Percentiles rank a stretch among this genome's conserved stretches.
Conservation (phyloP, 2,329 filamentous ascomycete species). For the Paracamarosporium sp. region DNA sequence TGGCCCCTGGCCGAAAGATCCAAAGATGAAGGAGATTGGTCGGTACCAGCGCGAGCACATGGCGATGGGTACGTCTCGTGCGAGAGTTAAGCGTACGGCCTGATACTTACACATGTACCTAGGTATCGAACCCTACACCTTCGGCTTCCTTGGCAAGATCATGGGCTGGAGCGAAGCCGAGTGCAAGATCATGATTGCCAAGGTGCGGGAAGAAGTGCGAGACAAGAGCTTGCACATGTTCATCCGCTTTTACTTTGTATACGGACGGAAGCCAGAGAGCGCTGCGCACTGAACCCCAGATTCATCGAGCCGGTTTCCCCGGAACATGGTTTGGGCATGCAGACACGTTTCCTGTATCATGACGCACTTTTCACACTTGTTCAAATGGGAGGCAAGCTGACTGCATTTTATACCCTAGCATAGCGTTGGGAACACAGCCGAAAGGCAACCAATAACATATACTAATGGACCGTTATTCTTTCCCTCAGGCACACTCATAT, state of each 20-base stretch:
- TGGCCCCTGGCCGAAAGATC: slow-evolving; percentile 55
- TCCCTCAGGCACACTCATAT: too few species aligned
- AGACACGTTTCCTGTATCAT: neutral
- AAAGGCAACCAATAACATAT: too few species aligned
- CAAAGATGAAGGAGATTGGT: slow-evolving; percentile 58
- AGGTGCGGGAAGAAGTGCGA: slow-evolving; percentile 39
- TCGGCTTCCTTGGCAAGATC: slow-evolving; percentile 44
- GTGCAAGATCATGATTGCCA: slow-evolving; percentile 42
- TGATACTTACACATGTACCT: neutral
- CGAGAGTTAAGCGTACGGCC: neutral
- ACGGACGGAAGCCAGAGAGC: slow-evolving; percentile 35
- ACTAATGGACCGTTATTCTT: too few species aligned
- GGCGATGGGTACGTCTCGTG: slow-evolving; percentile 25
- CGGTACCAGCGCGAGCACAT: slow-evolving; percentile 48
- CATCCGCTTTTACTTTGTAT: slow-evolving; percentile 43
- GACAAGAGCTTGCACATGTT: slow-evolving; percentile 38
- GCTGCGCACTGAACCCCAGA: slow-evolving; percentile 11
- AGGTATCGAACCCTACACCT: slow-evolving; percentile 43
- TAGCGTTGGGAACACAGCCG: too few species aligned
- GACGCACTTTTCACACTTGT: too few species aligned
- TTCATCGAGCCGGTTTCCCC: neutral
- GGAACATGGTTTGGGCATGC: neutral
- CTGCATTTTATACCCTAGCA: too few species aligned
- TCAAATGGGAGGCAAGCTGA: too few species aligned
- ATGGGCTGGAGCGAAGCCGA: slow-evolving; percentile 43